Base-by-base conservation (phyloP, 2,329 filamentous ascomycete genomes). In the Beauveria australis region DNA sequence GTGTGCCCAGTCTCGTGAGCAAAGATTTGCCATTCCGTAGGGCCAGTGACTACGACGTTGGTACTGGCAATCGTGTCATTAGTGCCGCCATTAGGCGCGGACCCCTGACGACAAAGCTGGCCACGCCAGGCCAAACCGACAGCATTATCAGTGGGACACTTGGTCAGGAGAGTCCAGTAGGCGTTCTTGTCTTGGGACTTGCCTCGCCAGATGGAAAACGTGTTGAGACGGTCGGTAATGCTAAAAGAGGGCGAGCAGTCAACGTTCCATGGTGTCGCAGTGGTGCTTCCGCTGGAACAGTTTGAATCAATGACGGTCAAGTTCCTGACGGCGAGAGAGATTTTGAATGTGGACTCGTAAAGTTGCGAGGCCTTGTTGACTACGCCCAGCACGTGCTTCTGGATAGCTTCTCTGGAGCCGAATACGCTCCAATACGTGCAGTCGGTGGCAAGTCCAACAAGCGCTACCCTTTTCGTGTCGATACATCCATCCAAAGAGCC, bases 1-100 rank as follows among this genome's bases (percentile, higher is more conserved):
- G 92, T 97, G 73, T 97, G 93, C 1, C 92, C 93, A 3, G 88
- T 87, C 74, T 97, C 93, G 71, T 97, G 93, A 33, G 93, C 93
- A 74, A 97, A 91, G 62, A 97, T 89, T 72, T 97, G 92, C 93
- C 93, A 97, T 71, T 96, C 92, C 3, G 85, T 88, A 24, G 83
- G 81, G 0, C 91, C 96, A 64, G 85, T 85, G 28, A 94, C 87
- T 24, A 99, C 91, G 1, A 99, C 90, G 70, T 97, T 97, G 63
- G 93, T 87, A 37, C 90, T 89, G 22, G 89, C 87, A 33, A 96
- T 89, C 1, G 86, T 90, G 73, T 94, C 89, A 63, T 83, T 83
- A 33, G 74, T 76, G 2, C 77, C 77, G 47, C 80, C 75, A 22
- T 84, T 81, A 5, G 77, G 76, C 53, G 81, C 79, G 2, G 89